Evolutionary conservation across 208 protist genomes (phyloP).

Genomic region (Entamoeba moshkovskii): DNA sequence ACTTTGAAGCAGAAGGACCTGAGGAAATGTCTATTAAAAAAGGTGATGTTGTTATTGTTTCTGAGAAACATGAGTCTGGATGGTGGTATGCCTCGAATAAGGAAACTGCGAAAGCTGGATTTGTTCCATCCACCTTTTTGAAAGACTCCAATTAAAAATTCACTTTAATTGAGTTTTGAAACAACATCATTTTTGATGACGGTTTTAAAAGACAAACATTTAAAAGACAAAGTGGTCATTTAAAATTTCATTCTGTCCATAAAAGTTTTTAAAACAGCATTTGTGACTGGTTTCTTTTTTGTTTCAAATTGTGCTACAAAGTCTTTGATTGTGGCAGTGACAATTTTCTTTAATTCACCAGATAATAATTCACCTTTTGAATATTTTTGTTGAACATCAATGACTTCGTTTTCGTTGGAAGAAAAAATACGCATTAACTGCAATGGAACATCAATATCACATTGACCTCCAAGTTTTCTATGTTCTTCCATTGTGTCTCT

Average conservation of each 20-base stretch:
- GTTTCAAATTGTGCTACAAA: not conserved
- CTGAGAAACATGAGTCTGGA: not conserved
- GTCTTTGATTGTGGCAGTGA: not conserved
- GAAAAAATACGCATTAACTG: constrained; percentile 16
- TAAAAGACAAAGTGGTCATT: too few species aligned
- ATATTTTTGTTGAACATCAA: not conserved
- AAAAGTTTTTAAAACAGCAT: not conserved
- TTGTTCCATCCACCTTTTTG: not conserved
- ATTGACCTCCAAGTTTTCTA: constrained; percentile 56
- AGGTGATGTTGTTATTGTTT: not conserved
- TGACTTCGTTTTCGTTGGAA: not conserved
- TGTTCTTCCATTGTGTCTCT: constrained; percentile 55
- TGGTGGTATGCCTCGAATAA: not conserved
- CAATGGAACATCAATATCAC: constrained; percentile 10
- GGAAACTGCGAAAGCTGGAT: not conserved
- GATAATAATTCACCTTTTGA: not conserved
- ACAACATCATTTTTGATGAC: too few species aligned
- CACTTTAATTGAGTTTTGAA: too few species aligned
- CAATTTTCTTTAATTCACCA: constrained; percentile 8
- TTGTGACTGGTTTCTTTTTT: not conserved
- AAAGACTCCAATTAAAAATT: not conserved
- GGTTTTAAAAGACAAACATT: too few species aligned
- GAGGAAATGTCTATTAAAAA: not conserved
- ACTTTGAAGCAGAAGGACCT: not conserved
- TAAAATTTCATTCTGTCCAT: not conserved